Evolutionary conservation across 208 protist species (phyloP).

Genomic region (Leishmania arabica): DNA sequence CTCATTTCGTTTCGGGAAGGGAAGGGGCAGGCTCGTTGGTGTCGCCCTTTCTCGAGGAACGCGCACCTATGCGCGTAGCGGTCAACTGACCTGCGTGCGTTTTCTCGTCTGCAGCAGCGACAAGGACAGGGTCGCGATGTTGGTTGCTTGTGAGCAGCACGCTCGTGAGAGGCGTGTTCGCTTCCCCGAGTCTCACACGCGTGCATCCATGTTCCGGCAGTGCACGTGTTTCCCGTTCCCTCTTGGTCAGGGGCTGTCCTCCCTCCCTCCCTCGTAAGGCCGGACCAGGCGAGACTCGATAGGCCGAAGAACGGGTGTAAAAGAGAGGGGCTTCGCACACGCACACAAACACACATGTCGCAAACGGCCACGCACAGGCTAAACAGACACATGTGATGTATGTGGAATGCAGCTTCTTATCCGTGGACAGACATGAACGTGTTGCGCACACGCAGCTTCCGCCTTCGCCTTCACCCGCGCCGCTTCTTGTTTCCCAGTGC

Average conservation of each 20-base stretch:
- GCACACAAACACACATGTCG: too few relatives aligned
- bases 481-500: neutral
- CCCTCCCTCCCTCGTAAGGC: too few relatives aligned
- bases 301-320: neutral
- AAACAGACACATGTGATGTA: neutral
- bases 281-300: neutral
- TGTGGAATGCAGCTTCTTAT: neutral
- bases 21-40: neutral
- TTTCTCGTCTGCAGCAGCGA: too few relatives aligned
- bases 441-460: neutral
- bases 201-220: neutral
- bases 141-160: neutral
- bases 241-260: neutral
- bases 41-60: neutral
- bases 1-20: neutral
- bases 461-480: neutral
- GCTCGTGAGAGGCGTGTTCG: neutral
- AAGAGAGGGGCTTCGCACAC: neutral
- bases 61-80: neutral
- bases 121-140: neutral
- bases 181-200: neutral
- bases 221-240: neutral
- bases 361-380: neutral
- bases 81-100: neutral
- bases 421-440: neutral